phyloP scores from a whole-genome alignment of 805 yeast species.

The Saturnispora gosingensis region DNA sequence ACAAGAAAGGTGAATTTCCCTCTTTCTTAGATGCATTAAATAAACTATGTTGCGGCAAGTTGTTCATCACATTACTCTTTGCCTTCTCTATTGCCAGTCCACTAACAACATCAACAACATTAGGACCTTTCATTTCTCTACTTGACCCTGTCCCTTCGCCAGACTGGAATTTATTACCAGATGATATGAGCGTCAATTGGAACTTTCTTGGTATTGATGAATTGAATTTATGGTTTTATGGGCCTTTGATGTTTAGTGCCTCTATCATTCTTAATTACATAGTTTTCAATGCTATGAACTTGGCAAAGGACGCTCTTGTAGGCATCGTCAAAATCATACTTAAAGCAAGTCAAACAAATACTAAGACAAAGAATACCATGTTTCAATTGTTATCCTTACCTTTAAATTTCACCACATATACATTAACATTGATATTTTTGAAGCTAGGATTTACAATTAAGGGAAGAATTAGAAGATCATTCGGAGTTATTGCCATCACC shows the following conservation, averaged over 20 bases:
- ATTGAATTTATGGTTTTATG: conserved; percentile 43
- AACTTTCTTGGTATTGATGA: conserved; percentile 64
- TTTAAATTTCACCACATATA: conserved; percentile 2
- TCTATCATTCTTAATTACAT: conserved; percentile 36
- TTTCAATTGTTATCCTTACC: not conserved
- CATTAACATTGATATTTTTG: not conserved
- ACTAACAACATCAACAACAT: conserved; percentile 36
- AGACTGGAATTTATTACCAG: conserved; percentile 17
- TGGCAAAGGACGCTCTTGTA: not conserved
- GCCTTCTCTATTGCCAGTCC: conserved; percentile 21
- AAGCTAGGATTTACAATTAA: conserved; percentile 3
- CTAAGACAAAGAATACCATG: not conserved
- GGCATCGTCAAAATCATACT: not conserved
- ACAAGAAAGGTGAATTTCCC: conserved; percentile 30
- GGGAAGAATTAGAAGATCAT: conserved; percentile 8
- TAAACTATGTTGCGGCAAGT: conserved; percentile 25
- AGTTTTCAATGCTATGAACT: conserved; percentile 24
- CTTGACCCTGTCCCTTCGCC: conserved; percentile 48
- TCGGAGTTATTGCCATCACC: conserved; percentile 11
- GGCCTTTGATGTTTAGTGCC: conserved; percentile 43
- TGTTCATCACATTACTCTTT: conserved; percentile 20
- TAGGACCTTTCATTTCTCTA: conserved; percentile 26
- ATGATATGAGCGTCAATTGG: conserved; percentile 34
- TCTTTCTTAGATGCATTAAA: conserved; percentile 39
- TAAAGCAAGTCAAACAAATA: not conserved